phyloP scores from a whole-genome alignment of 2,329 filamentous ascomycete genomes.

The Zymoseptoria passerinii region DNA sequence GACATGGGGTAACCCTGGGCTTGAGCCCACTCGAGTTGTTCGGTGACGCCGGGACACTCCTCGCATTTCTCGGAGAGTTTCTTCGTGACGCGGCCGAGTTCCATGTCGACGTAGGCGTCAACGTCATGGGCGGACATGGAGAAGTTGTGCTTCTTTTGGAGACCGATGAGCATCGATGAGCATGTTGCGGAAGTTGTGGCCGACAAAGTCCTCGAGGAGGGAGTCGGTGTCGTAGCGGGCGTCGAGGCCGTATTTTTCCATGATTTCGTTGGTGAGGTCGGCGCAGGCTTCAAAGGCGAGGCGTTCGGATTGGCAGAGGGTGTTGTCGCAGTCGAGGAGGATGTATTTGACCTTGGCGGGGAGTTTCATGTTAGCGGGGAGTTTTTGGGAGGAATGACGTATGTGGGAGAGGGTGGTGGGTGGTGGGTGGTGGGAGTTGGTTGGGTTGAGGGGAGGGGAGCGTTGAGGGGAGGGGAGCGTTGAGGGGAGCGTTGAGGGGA shows the following conservation, averaged over 20 bases:
- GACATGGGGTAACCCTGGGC: slow-evolving; percentile 59
- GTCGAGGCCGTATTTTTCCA: background rate
- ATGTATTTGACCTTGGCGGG: slow-evolving; percentile 38
- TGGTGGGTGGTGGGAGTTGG: too few relatives aligned
- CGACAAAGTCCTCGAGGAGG: slow-evolving; percentile 80
- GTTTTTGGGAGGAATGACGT: background rate
- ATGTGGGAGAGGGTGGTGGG: background rate
- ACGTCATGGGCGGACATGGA: slow-evolving; percentile 59
- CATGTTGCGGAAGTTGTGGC: slow-evolving; percentile 93
- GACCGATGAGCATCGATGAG: slow-evolving; percentile 70
- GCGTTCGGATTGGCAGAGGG: slow-evolving; percentile 82
- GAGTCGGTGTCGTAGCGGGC: slow-evolving; percentile 68
- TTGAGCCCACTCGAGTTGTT: slow-evolving; percentile 51
- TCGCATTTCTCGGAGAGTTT: slow-evolving; percentile 49
- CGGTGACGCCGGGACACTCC: slow-evolving; percentile 46
- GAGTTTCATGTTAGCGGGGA: background rate
- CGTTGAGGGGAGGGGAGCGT: slow-evolving; percentile 4
- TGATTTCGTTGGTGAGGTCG: slow-evolving; percentile 51
- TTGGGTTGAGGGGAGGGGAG: background rate
- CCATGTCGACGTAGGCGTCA: slow-evolving; percentile 63
- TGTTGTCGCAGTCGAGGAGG: slow-evolving; percentile 65
- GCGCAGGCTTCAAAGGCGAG: slow-evolving; percentile 88
- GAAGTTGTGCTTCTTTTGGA: slow-evolving; percentile 71
- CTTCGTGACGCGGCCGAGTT: slow-evolving; percentile 76
- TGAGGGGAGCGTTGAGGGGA: background rate